Conservation (phyloP, 441 rosid genomes). For the Raphanus hybrid region DNA sequence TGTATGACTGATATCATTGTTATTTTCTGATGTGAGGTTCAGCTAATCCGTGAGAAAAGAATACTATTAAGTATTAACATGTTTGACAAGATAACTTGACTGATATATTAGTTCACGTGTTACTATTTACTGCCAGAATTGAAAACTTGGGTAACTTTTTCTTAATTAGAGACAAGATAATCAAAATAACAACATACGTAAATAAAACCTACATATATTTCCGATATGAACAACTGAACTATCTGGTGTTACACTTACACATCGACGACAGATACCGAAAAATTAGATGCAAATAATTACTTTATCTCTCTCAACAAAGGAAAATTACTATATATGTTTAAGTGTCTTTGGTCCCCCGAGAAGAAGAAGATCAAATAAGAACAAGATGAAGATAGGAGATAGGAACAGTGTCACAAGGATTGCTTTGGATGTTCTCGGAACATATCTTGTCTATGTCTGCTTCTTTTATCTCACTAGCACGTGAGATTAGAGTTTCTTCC, state of each 20-base stretch:
- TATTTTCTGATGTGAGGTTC: neutral
- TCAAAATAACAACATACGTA: constrained; percentile 16
- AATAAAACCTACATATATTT: neutral
- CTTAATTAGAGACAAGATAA: constrained; percentile 16
- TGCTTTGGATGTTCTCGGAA: constrained; percentile 42
- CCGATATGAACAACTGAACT: constrained; percentile 19
- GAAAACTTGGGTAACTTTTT: neutral
- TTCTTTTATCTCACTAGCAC: constrained; percentile 38
- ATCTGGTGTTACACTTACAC: constrained; percentile 1
- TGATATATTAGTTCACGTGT: neutral
- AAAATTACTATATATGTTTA: constrained; percentile 34
- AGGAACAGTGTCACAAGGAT: constrained; percentile 45
- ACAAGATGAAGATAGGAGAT: constrained; percentile 31
- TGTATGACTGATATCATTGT: neutral
- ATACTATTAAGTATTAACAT: neutral
- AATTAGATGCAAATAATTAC: constrained; percentile 32
- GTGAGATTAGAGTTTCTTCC: constrained; percentile 28
- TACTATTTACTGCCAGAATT: neutral
- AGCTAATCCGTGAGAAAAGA: neutral
- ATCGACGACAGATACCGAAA: constrained; percentile 31
- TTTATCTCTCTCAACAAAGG: constrained; percentile 30
- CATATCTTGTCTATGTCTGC: constrained; percentile 39
- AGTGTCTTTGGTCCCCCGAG: constrained; percentile 44
- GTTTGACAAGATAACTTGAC: neutral
- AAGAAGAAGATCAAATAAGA: constrained; percentile 40